These are phyloP conservation scores for Quercus dentata DNA, from an alignment of 306 rosid genomes.

Conservation along the genomic window DNA sequence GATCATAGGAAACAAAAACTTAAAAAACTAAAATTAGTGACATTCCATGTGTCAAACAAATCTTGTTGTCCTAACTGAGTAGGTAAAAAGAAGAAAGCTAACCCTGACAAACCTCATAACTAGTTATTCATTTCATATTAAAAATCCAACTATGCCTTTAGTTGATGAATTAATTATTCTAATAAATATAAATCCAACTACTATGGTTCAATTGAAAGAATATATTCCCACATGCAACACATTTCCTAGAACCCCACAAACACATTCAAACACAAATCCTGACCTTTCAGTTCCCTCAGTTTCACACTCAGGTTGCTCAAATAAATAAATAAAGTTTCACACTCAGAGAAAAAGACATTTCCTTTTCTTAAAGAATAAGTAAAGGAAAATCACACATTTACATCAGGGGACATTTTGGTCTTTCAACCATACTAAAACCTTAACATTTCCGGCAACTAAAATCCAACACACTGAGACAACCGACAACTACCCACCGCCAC, in stretches of 20 bases:
- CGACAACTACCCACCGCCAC: slow-evolving; percentile 3
- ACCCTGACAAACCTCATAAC: neutral
- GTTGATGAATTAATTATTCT: slow-evolving; percentile 11
- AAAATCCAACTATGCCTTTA: slow-evolving; percentile 20
- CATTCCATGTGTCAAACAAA: neutral
- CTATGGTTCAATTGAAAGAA: slow-evolving; percentile 4
- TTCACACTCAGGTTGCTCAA: neutral
- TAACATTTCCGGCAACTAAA: slow-evolving; percentile 34
- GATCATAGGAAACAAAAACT: neutral
- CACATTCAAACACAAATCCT: neutral
- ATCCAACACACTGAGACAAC: slow-evolving; percentile 15
- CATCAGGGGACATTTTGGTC: slow-evolving; percentile 23
- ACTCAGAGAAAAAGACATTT: neutral
- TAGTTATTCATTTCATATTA: neutral
- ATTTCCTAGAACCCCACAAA: slow-evolving; percentile 15
- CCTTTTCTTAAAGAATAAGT: neutral
- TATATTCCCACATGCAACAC: slow-evolving; percentile 14
- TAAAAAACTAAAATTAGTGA: neutral
- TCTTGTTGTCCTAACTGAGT: neutral
- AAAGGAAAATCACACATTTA: neutral
- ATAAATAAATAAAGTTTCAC: neutral
- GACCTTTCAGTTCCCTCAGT: neutral
- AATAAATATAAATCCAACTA: slow-evolving; percentile 9
- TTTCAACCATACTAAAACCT: slow-evolving; percentile 23
- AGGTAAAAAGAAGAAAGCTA: neutral